A percentile compares a stretch with the other conserved stretches of the same genome.
These are phyloP conservation scores for Lichtheimia ornata DNA, from an alignment of 371 early-diverging fungal genomes.

Conservation along the genomic window DNA sequence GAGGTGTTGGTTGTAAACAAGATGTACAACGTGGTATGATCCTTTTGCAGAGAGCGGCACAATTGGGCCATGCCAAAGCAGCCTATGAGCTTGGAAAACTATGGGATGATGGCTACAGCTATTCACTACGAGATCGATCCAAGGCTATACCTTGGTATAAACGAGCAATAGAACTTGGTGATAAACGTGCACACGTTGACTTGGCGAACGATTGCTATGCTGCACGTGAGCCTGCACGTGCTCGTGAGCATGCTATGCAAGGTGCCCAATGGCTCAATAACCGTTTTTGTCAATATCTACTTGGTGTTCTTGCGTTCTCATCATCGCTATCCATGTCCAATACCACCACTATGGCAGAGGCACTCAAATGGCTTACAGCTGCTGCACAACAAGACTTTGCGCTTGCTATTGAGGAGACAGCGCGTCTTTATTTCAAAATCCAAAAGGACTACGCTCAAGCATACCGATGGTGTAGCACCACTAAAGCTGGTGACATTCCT, in stretches of 20 bases:
- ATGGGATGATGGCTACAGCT: conserved; percentile 42
- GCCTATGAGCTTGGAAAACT: conserved; percentile 45
- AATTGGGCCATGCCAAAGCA: conserved; percentile 27
- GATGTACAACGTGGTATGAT: conserved; percentile 24
- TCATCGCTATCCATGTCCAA: conserved; percentile 5
- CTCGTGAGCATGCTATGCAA: conserved; percentile 26
- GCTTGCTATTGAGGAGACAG: conserved; percentile 42
- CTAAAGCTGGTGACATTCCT: conserved; percentile 23
- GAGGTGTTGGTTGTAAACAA: conserved; percentile 33
- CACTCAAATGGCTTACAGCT: conserved; percentile 33
- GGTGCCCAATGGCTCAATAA: conserved; percentile 36
- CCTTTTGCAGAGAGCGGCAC: conserved; percentile 28
- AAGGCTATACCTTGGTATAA: conserved; percentile 39
- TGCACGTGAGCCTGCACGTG: conserved; percentile 9
- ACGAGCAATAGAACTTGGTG: conserved; percentile 38
- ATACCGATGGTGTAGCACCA: conserved; percentile 20
- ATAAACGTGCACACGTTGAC: conserved; percentile 41
- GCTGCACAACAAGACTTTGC: conserved; percentile 46
- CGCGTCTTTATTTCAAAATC: conserved; percentile 29
- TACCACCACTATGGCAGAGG: conserved; percentile 24
- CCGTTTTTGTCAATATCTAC: conserved; percentile 48
- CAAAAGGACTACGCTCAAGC: conserved; percentile 32
- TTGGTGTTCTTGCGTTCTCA: conserved; percentile 36
- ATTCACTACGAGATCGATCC: conserved; percentile 26
- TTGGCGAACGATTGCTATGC: conserved; percentile 45